Percentiles rank a stretch among this genome's conserved stretches.
Evolutionary conservation across 345 rosid species (phyloP).

Genomic region (Passiflora organensis): DNA sequence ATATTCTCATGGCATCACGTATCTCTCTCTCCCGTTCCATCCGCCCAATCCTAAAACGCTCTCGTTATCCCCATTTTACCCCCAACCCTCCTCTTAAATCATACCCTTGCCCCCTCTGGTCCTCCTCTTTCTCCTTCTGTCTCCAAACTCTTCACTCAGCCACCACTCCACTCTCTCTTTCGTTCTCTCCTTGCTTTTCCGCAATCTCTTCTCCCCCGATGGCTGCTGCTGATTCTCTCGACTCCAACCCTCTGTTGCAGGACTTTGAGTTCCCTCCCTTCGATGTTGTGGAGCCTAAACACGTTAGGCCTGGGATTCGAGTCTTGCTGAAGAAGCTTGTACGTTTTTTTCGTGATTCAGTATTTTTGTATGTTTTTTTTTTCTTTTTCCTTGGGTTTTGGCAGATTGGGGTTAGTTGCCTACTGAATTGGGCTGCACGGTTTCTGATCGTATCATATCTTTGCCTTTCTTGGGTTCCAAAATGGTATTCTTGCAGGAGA

Average conservation of each 20-base stretch:
- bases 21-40: conserved; percentile 39
- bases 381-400: not conserved
- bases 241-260: conserved; percentile 60
- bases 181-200: conserved; percentile 16
- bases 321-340: conserved; percentile 62
- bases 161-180: conserved; percentile 3
- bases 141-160: conserved; percentile 18
- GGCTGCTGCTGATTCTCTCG: conserved; percentile 28
- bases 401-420: not conserved
- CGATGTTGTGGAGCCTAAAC: conserved; percentile 53
- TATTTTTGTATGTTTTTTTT: conserved; percentile 4
- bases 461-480: too few species aligned
- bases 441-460: conserved; percentile 1
- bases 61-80: conserved; percentile 20
- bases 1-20: conserved; percentile 30
- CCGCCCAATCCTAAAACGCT: conserved; percentile 26
- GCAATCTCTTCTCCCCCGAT: conserved; percentile 25
- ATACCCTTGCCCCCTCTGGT: conserved; percentile 47
- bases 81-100: conserved; percentile 29
- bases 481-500: too few species aligned
- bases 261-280: conserved; percentile 78
- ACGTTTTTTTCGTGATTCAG: conserved; percentile 10
- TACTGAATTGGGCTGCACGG: not conserved
- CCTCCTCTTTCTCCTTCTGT: conserved; percentile 44
- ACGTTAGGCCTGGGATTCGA: conserved; percentile 75